A percentile compares a stretch with the other conserved stretches of the same genome.
Conservation (phyloP, 1,139 yeast genomes). For the Arxiozyma bovina region DNA sequence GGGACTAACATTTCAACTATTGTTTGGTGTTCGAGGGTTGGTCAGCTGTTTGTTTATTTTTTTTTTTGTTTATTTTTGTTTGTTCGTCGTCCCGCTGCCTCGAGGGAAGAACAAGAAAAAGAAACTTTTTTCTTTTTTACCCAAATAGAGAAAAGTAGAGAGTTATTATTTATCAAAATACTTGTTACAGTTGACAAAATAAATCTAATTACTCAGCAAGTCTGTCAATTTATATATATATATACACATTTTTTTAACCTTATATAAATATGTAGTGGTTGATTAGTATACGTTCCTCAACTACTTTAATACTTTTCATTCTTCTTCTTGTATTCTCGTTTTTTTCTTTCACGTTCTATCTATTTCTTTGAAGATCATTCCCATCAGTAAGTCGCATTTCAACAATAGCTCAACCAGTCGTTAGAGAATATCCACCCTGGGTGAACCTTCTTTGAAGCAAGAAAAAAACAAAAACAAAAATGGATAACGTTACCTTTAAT, state of each 20-base stretch:
- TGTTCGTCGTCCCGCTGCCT: not conserved
- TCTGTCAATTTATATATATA: not conserved
- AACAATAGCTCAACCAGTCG: no score
- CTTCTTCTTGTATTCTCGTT: not conserved
- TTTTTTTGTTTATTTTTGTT: no score
- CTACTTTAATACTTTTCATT: no score
- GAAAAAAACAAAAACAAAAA: not conserved
- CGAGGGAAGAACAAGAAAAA: not conserved
- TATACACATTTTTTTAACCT: not conserved
- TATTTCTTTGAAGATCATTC: no score
- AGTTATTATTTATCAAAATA: not conserved
- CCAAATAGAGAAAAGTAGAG: no score
- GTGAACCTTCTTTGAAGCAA: not conserved
- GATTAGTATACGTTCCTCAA: no score
- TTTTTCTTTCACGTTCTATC: no score
- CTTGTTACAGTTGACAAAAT: not conserved
- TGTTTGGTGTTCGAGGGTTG: not conserved
- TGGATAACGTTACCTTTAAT: conserved; percentile 2
- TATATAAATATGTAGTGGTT: no score
- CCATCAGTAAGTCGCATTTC: no score
- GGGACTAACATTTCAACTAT: not conserved
- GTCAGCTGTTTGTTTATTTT: not conserved
- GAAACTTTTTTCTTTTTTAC: not conserved
- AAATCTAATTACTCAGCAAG: not conserved
- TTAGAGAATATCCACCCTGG: no score